Evolutionary conservation across 2,329 filamentous ascomycete genomes (phyloP).

Genomic region (Fusarium dimerum): DNA sequence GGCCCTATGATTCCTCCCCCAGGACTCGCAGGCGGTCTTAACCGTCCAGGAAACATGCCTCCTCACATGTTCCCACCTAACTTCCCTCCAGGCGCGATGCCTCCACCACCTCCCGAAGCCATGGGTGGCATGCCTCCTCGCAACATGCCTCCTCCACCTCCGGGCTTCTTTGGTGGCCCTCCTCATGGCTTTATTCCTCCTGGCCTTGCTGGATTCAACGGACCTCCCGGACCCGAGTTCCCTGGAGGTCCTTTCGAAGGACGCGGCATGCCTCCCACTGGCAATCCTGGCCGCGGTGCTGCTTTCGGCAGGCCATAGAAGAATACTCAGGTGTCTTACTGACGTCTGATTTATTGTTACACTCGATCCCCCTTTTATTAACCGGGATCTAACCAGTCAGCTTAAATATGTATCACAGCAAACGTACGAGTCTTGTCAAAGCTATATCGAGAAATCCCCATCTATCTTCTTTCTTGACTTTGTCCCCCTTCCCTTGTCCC

Average conservation of each 20-base stretch:
- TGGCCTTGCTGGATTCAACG: constrained; percentile 58
- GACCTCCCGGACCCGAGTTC: constrained; percentile 49
- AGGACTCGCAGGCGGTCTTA: constrained; percentile 43
- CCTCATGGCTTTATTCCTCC: constrained; percentile 56
- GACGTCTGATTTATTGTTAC: neutral
- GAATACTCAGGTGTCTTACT: neutral
- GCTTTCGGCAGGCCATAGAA: constrained; percentile 35
- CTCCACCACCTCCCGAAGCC: constrained; percentile 49
- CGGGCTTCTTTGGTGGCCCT: constrained; percentile 56
- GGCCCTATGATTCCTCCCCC: constrained; percentile 64
- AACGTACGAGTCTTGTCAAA: neutral
- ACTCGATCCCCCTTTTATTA: neutral
- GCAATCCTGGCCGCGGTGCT: constrained; percentile 36
- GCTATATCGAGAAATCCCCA: neutral
- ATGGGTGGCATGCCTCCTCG: constrained; percentile 53
- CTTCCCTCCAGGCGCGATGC: constrained; percentile 53
- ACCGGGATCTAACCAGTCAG: neutral
- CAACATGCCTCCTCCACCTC: constrained; percentile 58
- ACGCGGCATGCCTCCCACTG: constrained; percentile 55
- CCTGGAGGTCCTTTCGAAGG: constrained; percentile 53
- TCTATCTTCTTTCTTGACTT: neutral
- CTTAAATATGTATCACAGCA: neutral
- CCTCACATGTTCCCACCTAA: constrained; percentile 63
- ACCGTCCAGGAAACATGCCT: constrained; percentile 40
- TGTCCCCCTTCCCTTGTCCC: too few species aligned